Conservation (phyloP, 2,329 filamentous ascomycete species). For the Neophaeococcomyces aloes region DNA sequence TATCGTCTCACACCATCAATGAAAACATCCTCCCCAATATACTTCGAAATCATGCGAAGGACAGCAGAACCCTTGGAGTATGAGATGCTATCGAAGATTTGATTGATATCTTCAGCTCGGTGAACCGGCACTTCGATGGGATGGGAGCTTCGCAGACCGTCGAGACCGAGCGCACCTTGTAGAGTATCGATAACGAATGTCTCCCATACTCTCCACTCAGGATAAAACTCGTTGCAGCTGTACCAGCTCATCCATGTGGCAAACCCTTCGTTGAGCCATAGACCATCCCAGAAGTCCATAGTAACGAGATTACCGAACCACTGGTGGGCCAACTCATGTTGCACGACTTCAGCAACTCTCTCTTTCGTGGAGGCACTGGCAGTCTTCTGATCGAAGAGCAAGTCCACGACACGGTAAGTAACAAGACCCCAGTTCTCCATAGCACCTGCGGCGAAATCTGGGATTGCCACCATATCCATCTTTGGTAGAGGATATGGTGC, state of each 20-base stretch:
- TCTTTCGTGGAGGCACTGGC: constrained; percentile 84
- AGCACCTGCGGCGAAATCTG: constrained; percentile 87
- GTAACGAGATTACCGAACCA: constrained; percentile 98
- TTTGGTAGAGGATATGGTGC: constrained; percentile 79
- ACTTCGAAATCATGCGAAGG: constrained; percentile 92
- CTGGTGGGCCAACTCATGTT: constrained; percentile 93
- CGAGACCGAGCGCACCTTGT: constrained; percentile 74
- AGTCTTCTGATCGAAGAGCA: constrained; percentile 83
- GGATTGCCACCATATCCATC: constrained; percentile 95
- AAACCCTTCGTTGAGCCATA: constrained; percentile 93
- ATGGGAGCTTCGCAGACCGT: constrained; percentile 87
- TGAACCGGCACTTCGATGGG: constrained; percentile 95
- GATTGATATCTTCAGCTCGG: constrained; percentile 89
- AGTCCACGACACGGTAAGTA: constrained; percentile 84
- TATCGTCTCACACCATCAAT: constrained; percentile 84
- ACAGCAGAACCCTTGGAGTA: constrained; percentile 96
- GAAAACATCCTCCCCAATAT: constrained; percentile 84
- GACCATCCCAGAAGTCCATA: constrained; percentile 97
- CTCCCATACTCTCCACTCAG: constrained; percentile 98
- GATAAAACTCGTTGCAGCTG: constrained; percentile 88
- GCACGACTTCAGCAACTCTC: constrained; percentile 86
- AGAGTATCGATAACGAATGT: constrained; percentile 88
- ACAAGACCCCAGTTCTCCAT: constrained; percentile 99
- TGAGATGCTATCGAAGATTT: constrained; percentile 96
- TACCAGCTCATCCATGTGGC: constrained; percentile 92